Conservation (phyloP, 1,284 basidiomycete species). For the Ganoderma lingzhi region DNA sequence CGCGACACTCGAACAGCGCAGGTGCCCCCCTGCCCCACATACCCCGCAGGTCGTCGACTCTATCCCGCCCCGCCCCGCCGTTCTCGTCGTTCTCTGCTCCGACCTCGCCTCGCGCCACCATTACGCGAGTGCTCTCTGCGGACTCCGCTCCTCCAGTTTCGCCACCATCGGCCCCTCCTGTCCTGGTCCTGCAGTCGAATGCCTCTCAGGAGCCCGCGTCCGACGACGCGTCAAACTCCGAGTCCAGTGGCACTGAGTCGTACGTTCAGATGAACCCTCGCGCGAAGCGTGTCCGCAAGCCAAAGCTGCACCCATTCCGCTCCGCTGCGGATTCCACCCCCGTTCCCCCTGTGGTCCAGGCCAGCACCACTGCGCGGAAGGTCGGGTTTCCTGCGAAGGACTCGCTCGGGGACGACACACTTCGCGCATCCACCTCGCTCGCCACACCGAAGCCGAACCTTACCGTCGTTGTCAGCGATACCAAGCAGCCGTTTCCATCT, state of each 20-base stretch:
- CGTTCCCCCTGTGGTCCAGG: conserved; percentile 46
- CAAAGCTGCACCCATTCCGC: conserved; percentile 42
- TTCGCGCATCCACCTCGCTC: conserved; percentile 27
- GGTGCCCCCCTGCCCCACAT: conserved; percentile 62
- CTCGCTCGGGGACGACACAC: conserved; percentile 27
- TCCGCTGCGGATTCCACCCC: conserved; percentile 53
- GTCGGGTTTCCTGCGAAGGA: conserved; percentile 26
- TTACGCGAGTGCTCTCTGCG: conserved; percentile 28
- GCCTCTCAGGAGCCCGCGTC: conserved; percentile 26
- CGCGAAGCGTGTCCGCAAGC: conserved; percentile 42
- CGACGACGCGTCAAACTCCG: conserved; percentile 34
- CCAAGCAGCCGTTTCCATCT: background rate
- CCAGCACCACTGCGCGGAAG: conserved; percentile 30
- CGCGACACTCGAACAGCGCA: conserved; percentile 59
- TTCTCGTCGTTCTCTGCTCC: conserved; percentile 17
- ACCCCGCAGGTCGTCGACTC: conserved; percentile 52
- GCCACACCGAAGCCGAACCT: conserved; percentile 24
- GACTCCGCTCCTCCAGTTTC: conserved; percentile 35
- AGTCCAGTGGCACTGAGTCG: conserved; percentile 42
- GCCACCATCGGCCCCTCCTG: conserved; percentile 25
- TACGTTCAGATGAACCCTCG: conserved; percentile 37
- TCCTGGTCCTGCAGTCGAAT: conserved; percentile 43
- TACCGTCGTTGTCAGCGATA: background rate
- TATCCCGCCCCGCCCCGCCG: conserved; percentile 40
- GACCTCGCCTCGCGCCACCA: conserved; percentile 30